phyloP scores from a whole-genome alignment of 1,139 yeast genomes.

The Yamadazyma atlantica region DNA sequence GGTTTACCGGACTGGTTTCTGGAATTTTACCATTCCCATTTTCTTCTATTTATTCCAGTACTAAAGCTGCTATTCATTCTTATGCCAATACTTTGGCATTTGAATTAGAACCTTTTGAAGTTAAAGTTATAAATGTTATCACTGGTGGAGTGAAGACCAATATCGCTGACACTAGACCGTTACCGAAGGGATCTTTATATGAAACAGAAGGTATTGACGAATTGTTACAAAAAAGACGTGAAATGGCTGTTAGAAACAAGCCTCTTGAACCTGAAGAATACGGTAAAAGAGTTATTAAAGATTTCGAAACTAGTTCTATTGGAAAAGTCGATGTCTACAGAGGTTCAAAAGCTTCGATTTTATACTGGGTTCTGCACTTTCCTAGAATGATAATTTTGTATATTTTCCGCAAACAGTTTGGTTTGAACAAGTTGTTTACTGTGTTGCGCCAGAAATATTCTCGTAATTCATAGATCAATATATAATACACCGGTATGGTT shows the following conservation, averaged over 20 bases:
- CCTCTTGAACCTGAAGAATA: conserved; percentile 62
- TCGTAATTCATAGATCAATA: background rate
- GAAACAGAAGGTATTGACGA: conserved; percentile 47
- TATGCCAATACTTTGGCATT: conserved; percentile 62
- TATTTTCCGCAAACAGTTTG: conserved; percentile 48
- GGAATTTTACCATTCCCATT: conserved; percentile 72
- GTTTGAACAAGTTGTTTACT: conserved; percentile 31
- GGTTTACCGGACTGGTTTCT: conserved; percentile 74
- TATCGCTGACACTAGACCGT: conserved; percentile 50
- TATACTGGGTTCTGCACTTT: conserved; percentile 30
- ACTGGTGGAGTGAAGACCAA: conserved; percentile 65
- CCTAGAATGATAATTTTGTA: conserved; percentile 54
- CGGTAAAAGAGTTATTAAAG: conserved; percentile 55
- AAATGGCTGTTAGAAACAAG: conserved; percentile 57
- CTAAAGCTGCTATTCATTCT: conserved; percentile 77
- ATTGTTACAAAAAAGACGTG: conserved; percentile 52
- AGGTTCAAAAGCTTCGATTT: conserved; percentile 48
- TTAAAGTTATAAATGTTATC: conserved; percentile 52
- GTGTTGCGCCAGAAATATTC: conserved; percentile 13
- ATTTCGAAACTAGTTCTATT: conserved; percentile 39
- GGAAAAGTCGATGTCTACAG: conserved; percentile 49
- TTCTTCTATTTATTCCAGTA: conserved; percentile 64
- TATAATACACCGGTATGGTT: background rate
- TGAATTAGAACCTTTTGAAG: conserved; percentile 74
- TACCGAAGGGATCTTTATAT: conserved; percentile 58